Evolutionary conservation across 73 alveolate genomes (phyloP).

Genomic region (Paramecium octaurelia): DNA sequence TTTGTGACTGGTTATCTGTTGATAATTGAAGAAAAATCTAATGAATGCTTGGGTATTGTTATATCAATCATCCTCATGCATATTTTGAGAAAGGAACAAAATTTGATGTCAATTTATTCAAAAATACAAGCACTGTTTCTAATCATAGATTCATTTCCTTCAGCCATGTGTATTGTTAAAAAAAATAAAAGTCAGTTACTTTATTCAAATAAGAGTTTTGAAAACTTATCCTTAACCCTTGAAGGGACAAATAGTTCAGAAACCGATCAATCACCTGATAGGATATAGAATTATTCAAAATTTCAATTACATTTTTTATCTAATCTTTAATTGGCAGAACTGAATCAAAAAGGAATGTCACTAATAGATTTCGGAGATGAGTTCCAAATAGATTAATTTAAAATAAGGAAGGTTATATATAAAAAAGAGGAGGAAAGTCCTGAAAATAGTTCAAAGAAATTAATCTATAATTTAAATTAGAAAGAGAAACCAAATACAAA

Average conservation of each 20-base stretch:
- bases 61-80: not conserved
- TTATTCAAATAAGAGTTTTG: not conserved
- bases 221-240: not conserved
- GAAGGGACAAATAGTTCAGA: not conserved
- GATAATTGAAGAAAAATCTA: not conserved
- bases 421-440: not conserved
- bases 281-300: not conserved
- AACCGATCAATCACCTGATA: not conserved
- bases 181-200: constrained; percentile 20
- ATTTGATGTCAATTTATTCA: not conserved
- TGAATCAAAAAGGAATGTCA: not conserved
- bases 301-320: not conserved
- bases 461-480: not conserved
- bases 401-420: not conserved
- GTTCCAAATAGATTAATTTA: not conserved
- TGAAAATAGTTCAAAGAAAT: not conserved
- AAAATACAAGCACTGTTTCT: not conserved
- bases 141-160: constrained; percentile 28
- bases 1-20: not conserved
- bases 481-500: not conserved
- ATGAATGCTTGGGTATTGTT: not conserved
- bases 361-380: not conserved
- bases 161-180: constrained; percentile 12
- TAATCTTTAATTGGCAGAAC: not conserved
- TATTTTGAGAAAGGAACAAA: not conserved